These are phyloP conservation scores for Paramecium pentaurelia DNA, from an alignment of 73 alveolate genomes.

Conservation along the genomic window DNA sequence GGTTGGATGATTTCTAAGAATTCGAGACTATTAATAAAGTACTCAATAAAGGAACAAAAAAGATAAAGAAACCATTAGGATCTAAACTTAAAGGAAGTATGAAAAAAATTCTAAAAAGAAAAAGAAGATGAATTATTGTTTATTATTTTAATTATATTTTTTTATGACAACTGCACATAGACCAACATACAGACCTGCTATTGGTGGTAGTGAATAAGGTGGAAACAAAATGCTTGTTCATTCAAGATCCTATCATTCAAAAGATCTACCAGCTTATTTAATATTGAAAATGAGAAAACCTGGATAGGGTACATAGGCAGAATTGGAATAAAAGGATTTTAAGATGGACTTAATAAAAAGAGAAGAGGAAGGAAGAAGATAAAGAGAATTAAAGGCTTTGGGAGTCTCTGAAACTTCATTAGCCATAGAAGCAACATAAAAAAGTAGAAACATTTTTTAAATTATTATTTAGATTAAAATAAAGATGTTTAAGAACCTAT, in stretches of 20 bases:
- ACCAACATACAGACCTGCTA: conserved; percentile 94
- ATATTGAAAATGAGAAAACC: conserved; percentile 78
- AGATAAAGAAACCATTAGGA: neutral
- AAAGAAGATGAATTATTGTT: neutral
- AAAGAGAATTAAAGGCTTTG: conserved; percentile 75
- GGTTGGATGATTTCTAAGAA: conserved; percentile 22
- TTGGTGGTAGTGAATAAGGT: conserved; percentile 83
- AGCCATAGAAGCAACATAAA: conserved; percentile 45
- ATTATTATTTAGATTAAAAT: neutral
- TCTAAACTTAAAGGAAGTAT: conserved; percentile 14
- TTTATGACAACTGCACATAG: conserved; percentile 98
- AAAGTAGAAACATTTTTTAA: neutral
- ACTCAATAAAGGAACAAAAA: neutral
- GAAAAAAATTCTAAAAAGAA: neutral
- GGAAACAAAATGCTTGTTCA: conserved; percentile 88
- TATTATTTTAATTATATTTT: neutral
- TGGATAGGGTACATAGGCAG: conserved; percentile 81
- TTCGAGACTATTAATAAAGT: conserved; percentile 21
- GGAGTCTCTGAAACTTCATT: conserved; percentile 56
- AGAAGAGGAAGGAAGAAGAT: conserved; percentile 72
- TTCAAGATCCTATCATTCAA: conserved; percentile 87
- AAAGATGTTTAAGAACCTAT: conserved; percentile 60
- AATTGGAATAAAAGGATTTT: conserved; percentile 71
- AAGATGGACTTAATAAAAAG: conserved; percentile 76
- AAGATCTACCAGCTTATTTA: conserved; percentile 93